Conservation (phyloP, 2,329 filamentous ascomycete species). For the Fusarium sublunatum region DNA sequence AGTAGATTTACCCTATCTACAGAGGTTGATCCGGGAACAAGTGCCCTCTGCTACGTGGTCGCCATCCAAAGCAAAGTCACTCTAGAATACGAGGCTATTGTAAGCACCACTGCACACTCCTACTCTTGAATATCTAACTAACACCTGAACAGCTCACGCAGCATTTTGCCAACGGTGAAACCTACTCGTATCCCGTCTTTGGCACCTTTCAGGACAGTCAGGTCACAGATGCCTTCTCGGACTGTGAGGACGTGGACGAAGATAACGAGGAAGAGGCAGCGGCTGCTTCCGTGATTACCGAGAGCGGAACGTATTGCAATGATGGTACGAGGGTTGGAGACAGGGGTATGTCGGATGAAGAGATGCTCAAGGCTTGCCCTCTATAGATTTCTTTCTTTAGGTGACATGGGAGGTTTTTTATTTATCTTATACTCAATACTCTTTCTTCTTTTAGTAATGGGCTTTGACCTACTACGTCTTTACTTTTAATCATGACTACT, state of each 20-base stretch:
- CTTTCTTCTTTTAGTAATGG: no score
- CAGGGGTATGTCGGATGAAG: not conserved
- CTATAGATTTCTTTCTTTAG: not conserved
- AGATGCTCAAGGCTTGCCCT: not conserved
- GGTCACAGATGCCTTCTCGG: not conserved
- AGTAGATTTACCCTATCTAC: not conserved
- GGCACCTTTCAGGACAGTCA: not conserved
- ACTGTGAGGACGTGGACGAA: not conserved
- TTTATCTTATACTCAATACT: no score
- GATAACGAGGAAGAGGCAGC: not conserved
- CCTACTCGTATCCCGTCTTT: not conserved
- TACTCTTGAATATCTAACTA: not conserved
- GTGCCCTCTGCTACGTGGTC: not conserved
- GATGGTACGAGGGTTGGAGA: not conserved
- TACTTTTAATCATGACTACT: no score
- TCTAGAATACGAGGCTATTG: not conserved
- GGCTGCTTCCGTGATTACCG: not conserved
- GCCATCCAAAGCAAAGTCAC: slow-evolving; percentile 4
- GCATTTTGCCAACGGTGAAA: slow-evolving; percentile 1
- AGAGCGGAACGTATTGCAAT: not conserved
- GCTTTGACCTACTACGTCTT: no score
- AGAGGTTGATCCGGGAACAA: not conserved
- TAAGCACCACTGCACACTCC: not conserved
- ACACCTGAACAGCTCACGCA: not conserved
- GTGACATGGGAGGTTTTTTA: no score